A percentile compares a stretch with the other conserved stretches of the same genome.
These are phyloP conservation scores for Magnolia kwangsiensis DNA, from an alignment of 164 flowering plant genomes.

Conservation along the genomic window DNA sequence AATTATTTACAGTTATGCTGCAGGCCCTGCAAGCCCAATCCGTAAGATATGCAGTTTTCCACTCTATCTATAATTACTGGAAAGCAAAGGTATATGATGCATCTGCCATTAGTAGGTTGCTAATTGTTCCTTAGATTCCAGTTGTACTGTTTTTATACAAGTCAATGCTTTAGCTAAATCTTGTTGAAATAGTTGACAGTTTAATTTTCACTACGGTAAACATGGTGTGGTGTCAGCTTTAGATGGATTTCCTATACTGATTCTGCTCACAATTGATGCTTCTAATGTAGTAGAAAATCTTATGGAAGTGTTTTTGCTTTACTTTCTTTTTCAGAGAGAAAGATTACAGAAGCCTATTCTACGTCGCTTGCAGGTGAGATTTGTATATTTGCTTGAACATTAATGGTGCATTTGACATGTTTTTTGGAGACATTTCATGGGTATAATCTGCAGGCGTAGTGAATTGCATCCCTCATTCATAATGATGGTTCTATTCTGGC, in stretches of 20 bases:
- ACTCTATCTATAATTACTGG: conserved; percentile 81
- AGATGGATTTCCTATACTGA: neutral
- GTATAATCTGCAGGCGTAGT: neutral
- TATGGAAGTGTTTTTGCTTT: neutral
- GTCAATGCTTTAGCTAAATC: neutral
- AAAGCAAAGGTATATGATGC: conserved; percentile 63
- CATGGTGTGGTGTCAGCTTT: neutral
- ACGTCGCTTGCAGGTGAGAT: conserved; percentile 86
- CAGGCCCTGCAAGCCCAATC: conserved; percentile 72
- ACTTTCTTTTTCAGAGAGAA: conserved; percentile 60
- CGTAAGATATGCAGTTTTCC: conserved; percentile 55
- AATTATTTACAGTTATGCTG: conserved; percentile 10
- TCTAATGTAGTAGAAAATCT: neutral
- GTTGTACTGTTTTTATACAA: neutral
- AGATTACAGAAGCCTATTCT: conserved; percentile 94
- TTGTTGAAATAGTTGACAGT: neutral
- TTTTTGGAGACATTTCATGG: neutral
- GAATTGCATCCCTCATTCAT: too few species aligned
- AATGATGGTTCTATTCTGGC: too few species aligned
- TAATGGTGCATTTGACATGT: neutral
- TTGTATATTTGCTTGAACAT: neutral
- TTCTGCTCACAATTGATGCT: neutral
- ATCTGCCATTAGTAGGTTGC: neutral
- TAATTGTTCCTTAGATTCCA: neutral
- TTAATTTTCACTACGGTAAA: neutral